A percentile compares a stretch with the other conserved stretches of the same genome.
Conservation (phyloP, 805 yeast genomes). For the Suhomyces canberraensis region DNA sequence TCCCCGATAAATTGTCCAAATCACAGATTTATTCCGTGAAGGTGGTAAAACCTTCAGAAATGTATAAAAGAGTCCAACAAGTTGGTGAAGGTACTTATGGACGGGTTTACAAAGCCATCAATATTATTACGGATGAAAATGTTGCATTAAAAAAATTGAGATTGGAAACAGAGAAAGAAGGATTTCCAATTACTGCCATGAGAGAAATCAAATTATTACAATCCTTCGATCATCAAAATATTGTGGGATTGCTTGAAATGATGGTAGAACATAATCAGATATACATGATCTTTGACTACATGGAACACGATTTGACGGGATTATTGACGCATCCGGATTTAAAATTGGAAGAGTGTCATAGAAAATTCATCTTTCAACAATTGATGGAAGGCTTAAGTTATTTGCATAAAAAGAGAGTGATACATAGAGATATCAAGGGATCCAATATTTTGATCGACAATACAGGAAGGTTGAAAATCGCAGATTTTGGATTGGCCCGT, state of each 20-base stretch:
- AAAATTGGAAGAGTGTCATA: conserved; percentile 55
- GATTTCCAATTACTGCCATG: conserved; percentile 93
- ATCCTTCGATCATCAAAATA: conserved; percentile 74
- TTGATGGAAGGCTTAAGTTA: conserved; percentile 66
- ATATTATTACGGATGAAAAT: conserved; percentile 59
- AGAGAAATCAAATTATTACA: conserved; percentile 87
- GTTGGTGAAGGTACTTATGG: conserved; percentile 99
- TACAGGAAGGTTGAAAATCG: conserved; percentile 62
- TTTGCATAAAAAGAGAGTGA: conserved; percentile 62
- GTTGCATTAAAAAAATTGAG: conserved; percentile 88
- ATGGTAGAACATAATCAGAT: conserved; percentile 77
- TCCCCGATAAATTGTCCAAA: neutral
- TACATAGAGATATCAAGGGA: conserved; percentile 81
- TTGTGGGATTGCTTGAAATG: conserved; percentile 81
- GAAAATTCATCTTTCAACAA: conserved; percentile 65
- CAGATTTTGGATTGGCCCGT: conserved; percentile 82
- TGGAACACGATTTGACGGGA: conserved; percentile 92
- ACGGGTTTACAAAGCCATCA: conserved; percentile 85
- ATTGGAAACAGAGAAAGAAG: conserved; percentile 85
- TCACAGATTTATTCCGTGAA: conserved; percentile 34
- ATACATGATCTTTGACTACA: conserved; percentile 89
- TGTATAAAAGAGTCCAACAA: conserved; percentile 72
- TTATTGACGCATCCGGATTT: conserved; percentile 74
- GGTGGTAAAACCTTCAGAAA: conserved; percentile 26
- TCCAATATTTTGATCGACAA: conserved; percentile 69